Evolutionary conservation across 1,284 basidiomycete genomes (phyloP).

Genomic region (Cystobasidium sp.): DNA sequence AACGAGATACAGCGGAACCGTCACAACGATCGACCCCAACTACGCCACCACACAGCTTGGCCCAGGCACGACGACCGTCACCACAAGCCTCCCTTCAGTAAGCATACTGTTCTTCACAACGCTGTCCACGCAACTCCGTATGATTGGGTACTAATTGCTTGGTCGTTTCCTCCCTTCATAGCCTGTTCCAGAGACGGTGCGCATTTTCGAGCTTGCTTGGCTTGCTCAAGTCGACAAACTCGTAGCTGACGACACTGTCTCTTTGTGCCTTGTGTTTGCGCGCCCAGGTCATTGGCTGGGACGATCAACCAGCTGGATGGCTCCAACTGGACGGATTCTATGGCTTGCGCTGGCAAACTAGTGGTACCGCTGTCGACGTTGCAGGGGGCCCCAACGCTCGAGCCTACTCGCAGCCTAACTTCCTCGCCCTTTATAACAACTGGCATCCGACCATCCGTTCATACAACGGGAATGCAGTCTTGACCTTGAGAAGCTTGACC

Average conservation of each 20-base stretch:
- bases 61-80: conserved; percentile 20
- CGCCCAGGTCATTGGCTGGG: conserved; percentile 19
- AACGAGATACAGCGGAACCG: conserved; percentile 17
- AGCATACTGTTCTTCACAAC: neutral
- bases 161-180: neutral
- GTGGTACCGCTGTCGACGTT: conserved; percentile 6
- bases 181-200: conserved; percentile 9
- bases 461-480: neutral
- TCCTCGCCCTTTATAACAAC: neutral
- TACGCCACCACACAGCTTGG: conserved; percentile 15
- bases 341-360: neutral
- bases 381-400: neutral
- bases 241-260: neutral
- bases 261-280: neutral
- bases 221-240: neutral
- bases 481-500: conserved; percentile 21
- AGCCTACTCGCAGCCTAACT: conserved; percentile 2
- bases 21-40: conserved; percentile 24
- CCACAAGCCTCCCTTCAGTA: neutral
- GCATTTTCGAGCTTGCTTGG: neutral
- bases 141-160: neutral
- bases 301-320: conserved; percentile 5
- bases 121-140: neutral
- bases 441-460: conserved; percentile 20
- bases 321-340: conserved; percentile 6